Evolutionary conservation across 1,284 basidiomycete genomes (phyloP).

Genomic region (Fistulinella cinereoalba): DNA sequence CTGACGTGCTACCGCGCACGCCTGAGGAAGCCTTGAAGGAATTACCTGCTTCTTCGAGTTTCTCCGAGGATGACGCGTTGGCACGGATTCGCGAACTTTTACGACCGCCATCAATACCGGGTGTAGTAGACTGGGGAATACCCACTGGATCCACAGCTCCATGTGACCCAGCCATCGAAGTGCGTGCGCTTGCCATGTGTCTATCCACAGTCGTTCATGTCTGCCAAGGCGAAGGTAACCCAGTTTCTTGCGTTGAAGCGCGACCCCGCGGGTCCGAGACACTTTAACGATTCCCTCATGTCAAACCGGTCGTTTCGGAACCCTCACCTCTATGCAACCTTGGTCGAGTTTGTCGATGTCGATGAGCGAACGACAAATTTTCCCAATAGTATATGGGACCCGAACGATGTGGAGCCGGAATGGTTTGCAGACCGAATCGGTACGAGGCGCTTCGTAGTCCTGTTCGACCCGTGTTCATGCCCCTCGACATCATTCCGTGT

Average conservation of each 20-base stretch:
- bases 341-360: slow-evolving; percentile 89
- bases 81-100: slow-evolving; percentile 53
- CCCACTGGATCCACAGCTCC: slow-evolving; percentile 55
- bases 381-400: slow-evolving; percentile 67
- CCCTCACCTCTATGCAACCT: slow-evolving; percentile 88
- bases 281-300: slow-evolving; percentile 94
- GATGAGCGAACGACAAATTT: slow-evolving; percentile 85
- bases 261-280: slow-evolving; percentile 62
- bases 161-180: slow-evolving; percentile 62
- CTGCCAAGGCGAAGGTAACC: slow-evolving; percentile 70
- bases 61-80: slow-evolving; percentile 32
- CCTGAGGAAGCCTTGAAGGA: slow-evolving; percentile 14
- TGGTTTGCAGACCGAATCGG: slow-evolving; percentile 74
- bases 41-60: slow-evolving; percentile 15
- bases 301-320: slow-evolving; percentile 89
- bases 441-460: slow-evolving; percentile 34
- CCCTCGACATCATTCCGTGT: slow-evolving; percentile 2
- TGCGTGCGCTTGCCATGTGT: slow-evolving; percentile 31
- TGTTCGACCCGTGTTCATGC: slow-evolving; percentile 25
- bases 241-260: slow-evolving; percentile 75
- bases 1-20: slow-evolving; percentile 3
- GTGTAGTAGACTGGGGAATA: slow-evolving; percentile 75
- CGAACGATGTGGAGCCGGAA: slow-evolving; percentile 53
- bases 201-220: slow-evolving; percentile 1
- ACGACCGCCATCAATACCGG: slow-evolving; percentile 60